These are phyloP conservation scores for Nemania bipapillata DNA, from an alignment of 2,329 filamentous ascomycete species.

Conservation along the genomic window DNA sequence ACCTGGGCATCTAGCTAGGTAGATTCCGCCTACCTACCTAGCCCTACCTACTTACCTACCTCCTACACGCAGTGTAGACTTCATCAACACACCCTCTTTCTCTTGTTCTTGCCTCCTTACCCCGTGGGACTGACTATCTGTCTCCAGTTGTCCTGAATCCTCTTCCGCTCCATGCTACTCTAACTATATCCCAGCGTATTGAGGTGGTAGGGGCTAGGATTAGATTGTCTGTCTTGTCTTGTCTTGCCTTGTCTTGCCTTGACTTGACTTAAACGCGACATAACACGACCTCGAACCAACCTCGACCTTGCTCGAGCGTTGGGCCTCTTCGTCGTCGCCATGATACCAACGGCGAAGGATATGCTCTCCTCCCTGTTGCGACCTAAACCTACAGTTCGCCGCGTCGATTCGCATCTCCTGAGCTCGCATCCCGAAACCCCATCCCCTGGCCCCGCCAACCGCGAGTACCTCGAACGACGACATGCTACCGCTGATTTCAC, in stretches of 20 bases:
- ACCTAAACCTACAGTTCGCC: constrained; percentile 43
- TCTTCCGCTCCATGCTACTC: constrained; percentile 34
- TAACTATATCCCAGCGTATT: constrained; percentile 35
- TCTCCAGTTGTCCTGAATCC: not conserved
- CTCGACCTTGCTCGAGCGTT: constrained; percentile 26
- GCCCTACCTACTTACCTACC: not conserved
- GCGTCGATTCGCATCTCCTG: constrained; percentile 44
- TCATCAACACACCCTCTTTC: not conserved
- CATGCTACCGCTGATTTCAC: constrained; percentile 74
- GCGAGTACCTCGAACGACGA: constrained; percentile 55
- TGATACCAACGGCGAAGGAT: constrained; percentile 48
- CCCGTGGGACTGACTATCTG: not conserved
- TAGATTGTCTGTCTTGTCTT: constrained; percentile 36
- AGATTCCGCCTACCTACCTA: not conserved
- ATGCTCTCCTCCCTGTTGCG: constrained; percentile 51
- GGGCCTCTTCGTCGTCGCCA: constrained; percentile 40
- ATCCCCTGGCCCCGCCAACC: constrained; percentile 47
- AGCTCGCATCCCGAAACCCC: constrained; percentile 44
- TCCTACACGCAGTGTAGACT: too few relatives aligned
- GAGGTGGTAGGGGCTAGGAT: constrained; percentile 42
- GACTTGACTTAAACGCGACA: constrained; percentile 38
- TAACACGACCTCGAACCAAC: constrained; percentile 22
- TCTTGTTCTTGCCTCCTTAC: not conserved
- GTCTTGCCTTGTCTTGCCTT: constrained; percentile 31
- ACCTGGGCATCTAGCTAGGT: too few relatives aligned